Evolutionary conservation across 2,329 filamentous ascomycete species (phyloP), one percentile per base, ranked within the genome.

Genomic region (Stylonectria norvegica): DNA sequence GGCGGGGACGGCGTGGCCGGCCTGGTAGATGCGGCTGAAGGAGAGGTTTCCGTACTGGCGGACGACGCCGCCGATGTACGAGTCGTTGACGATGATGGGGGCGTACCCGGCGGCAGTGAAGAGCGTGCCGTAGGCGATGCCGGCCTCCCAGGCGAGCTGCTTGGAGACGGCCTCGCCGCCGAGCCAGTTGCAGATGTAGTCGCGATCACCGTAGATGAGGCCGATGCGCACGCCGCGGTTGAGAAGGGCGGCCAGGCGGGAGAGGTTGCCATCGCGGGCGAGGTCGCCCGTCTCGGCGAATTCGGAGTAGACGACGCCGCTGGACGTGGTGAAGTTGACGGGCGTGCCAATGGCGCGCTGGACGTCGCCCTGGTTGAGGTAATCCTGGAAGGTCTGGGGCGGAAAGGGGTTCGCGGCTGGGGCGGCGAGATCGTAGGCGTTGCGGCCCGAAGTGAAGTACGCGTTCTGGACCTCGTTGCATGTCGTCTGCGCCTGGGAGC

Each of bases 151-250:
- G 28, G 79, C 72, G 1, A 89, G 67, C 5, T 73, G 72, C 4
- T 88, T 69, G 3, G 83, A 86, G 29, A 87, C 72, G 2, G 83
- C 81, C 62, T 93, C 76, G 23, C 86, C 87, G n/a, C 88, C 87
- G 49, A 83, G 69, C 64, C 83, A 83, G 59, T 82, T 82, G 60
- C 78, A 83, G 45, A 79, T 73, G 55, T 78, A 82, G 60, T 83
- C 79, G 45, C 76, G 64, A 54, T 82, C 78, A 18, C 78, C 78
- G 58, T 91, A 87, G 40, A 89, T 75, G 43, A 93, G 66, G 5
- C 83, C 83, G 12, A 93, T 76, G 9, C 79, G 81, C 14, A 89
- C 75, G 11, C 81, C 82, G 2, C 68, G 70, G 15, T 76, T 69
- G 38, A 86, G 68, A 16, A 86, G 73, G 11, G 70, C 65, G 37